Base-by-base conservation (phyloP, 2,329 filamentous ascomycete genomes). In the Exophiala sp. region DNA sequence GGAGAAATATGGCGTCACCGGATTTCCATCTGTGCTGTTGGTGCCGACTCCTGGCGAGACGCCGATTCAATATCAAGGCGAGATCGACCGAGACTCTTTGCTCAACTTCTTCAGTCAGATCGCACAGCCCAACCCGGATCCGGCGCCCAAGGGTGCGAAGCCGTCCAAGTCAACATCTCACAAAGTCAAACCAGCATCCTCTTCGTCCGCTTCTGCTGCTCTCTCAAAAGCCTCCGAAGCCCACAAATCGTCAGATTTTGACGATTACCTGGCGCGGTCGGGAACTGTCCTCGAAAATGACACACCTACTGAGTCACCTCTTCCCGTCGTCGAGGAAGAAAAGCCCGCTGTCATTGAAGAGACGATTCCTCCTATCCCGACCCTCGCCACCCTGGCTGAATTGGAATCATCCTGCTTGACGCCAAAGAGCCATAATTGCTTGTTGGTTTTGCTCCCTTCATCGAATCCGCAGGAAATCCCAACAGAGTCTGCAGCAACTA, bases 41-140 rank as follows among this genome's bases (percentile, higher is more conserved):
- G 69, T 98, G 3, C 86, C 88, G 0, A 84, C 81, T 21, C 81
- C 80, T 18, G 76, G 81, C 42, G 75, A 82, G 43, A 81, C 88
- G 16, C 75, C 81, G 2, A 73, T 93, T 48, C 71, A 82, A 37
- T 95, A 95, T 64, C 75, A 86, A 22, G 91, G 90, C 35, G 85
- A 93, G 58, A 72, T 95, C 65, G 93, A 89, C 68, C 95, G 95
- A 72, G 81, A 83, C 14, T 77, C 79, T 27, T 85, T 98, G 68
- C 74, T 90, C 52, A 75, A 82, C 34, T 98, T 97, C 71, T 75
- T 98, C 37, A 85, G 83, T 2, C 83, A 94, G 68, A 82, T 78
- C 24, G 87, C 84, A 1, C 66, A 80, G 39, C 89, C 91, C 1
- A 95, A 95, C 68, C 82, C 85, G 1, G 86, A 90, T 58, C 82